These are phyloP conservation scores for Cardiospermum halicacabum DNA, from an alignment of 345 rosid genomes.

Conservation along the genomic window DNA sequence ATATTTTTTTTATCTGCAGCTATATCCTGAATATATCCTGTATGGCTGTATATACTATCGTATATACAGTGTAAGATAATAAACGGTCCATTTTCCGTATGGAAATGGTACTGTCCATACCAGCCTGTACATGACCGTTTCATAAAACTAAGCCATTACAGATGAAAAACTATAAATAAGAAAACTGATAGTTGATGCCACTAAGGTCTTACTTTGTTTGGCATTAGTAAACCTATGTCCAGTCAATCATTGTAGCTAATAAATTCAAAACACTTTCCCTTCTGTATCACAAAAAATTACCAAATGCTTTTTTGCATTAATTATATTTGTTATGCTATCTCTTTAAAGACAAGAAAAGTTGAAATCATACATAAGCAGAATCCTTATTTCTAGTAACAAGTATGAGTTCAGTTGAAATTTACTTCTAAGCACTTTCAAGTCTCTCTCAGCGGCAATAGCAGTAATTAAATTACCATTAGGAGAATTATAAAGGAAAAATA, in stretches of 20 bases:
- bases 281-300: not conserved
- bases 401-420: not conserved
- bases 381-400: not conserved
- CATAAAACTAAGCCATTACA: too few relatives aligned
- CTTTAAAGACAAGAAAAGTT: not conserved
- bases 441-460: slow-evolving; percentile 5
- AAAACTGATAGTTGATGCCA: not conserved
- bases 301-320: not conserved
- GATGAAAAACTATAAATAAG: too few relatives aligned
- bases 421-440: not conserved
- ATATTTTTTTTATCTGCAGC: too few relatives aligned
- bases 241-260: not conserved
- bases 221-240: not conserved
- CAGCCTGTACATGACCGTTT: too few relatives aligned
- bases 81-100: too few relatives aligned
- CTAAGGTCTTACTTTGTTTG: too few relatives aligned
- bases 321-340: not conserved
- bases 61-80: too few relatives aligned
- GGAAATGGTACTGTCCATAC: too few relatives aligned
- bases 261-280: not conserved
- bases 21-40: too few relatives aligned
- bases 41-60: too few relatives aligned
- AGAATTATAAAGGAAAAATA: slow-evolving; percentile 15
- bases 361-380: not conserved
- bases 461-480: not conserved